Evolutionary conservation across 2,329 filamentous ascomycete species (phyloP), one percentile per base, ranked within the genome.

Genomic region (Ophioceras dolichostomum): DNA sequence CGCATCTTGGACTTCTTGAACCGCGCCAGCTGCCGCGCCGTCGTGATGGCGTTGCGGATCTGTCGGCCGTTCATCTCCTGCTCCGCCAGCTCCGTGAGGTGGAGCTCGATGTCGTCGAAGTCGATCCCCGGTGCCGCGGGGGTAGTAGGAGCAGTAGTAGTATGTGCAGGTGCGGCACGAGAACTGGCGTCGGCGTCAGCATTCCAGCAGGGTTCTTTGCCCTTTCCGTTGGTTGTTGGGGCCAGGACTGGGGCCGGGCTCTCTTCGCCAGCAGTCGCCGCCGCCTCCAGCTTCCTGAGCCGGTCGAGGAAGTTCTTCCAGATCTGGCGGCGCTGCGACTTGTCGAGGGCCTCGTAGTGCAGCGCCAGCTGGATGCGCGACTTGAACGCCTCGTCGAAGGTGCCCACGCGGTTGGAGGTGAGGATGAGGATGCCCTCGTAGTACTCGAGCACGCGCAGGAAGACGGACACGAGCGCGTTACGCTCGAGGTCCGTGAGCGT

Each of bases 381-480:
- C 36, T 55, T 54, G 45, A 59, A 57, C 9, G 54, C 55, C 35
- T 55, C 54, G 38, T 60, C 57, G 10, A 61, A 55, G 2, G 48
- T 50, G 3, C 45, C 51, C 1, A 60, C 53, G 12, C 32, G 32
- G 34, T 60, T 60, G 10, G 51, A 53, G 0, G 56, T 60, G 3
- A 60, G 45, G 26, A 60, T 52, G 1, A 60, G 38, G 16, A 60
- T 59, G 6, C 58, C 54, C 5, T 47, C 45, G 38, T 56, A 58
- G 37, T 57, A 58, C 32, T 58, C 56, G 3, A 61, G 44, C 0
- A 53, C 48, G 6, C 58, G 50, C 5, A 60, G 43, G 31, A 61
- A 59, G 0, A 59, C 56, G 5, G 56, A 58, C 1, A 61, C 58
- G 9, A 62, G 46, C 13, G 45, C 49, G 37, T 62, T 63, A 4